Percentiles rank a stretch among this genome's conserved stretches.
Conservation (phyloP, 2,329 filamentous ascomycete species). For the Penicillium sp. region DNA sequence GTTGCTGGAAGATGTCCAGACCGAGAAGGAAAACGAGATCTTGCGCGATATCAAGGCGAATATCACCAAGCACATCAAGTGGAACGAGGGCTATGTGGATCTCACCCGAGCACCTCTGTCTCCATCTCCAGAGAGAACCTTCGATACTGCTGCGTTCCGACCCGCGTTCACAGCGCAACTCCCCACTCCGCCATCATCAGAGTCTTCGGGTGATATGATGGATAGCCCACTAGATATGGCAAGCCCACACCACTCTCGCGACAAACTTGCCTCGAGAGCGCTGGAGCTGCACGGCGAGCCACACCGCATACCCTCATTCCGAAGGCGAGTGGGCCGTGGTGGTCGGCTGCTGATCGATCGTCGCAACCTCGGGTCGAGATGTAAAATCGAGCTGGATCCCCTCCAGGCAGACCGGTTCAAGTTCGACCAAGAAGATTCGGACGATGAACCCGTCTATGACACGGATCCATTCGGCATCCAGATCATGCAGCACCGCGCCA, state of each 20-base stretch:
- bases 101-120: slow-evolving; percentile 79
- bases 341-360: slow-evolving; percentile 86
- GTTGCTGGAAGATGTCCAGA: slow-evolving; percentile 67
- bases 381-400: slow-evolving; percentile 44
- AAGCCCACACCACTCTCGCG: slow-evolving; percentile 29
- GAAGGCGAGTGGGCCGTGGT: slow-evolving; percentile 76
- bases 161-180: slow-evolving; percentile 63
- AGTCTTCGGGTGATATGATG: slow-evolving; percentile 43
- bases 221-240: slow-evolving; percentile 35
- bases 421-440: slow-evolving; percentile 79
- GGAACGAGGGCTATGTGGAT: slow-evolving; percentile 88
- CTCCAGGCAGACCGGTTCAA: slow-evolving; percentile 68
- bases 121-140: slow-evolving; percentile 62
- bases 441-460: slow-evolving; percentile 67
- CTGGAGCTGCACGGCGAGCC: slow-evolving; percentile 43
- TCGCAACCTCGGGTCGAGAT: slow-evolving; percentile 58
- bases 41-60: slow-evolving; percentile 78
- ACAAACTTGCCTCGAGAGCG: slow-evolving; percentile 40
- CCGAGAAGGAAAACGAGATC: slow-evolving; percentile 76
- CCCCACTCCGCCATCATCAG: slow-evolving; percentile 48
- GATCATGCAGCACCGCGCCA: slow-evolving; percentile 54
- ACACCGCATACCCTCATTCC: slow-evolving; percentile 60
- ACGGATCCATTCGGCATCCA: slow-evolving; percentile 63
- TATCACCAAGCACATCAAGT: slow-evolving; percentile 79
- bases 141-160: slow-evolving; percentile 58